Percentiles rank a stretch among this genome's conserved stretches.
Evolutionary conservation across 495 filamentous ascomycete species (phyloP).

Genomic region (Lophium mytilinum): DNA sequence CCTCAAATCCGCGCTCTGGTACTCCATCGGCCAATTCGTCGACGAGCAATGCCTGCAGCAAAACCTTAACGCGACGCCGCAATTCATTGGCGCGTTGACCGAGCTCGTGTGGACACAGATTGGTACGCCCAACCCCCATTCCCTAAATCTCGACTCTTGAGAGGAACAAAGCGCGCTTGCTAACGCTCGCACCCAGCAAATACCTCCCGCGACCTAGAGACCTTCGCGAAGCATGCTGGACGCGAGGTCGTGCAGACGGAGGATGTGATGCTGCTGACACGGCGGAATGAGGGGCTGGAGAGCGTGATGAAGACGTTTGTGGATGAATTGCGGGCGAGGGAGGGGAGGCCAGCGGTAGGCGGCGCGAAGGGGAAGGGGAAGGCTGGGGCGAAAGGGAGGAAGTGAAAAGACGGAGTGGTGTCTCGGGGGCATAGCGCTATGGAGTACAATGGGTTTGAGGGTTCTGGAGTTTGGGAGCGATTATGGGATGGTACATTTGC

Average conservation of each 20-base stretch:
- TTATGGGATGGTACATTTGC: too few species aligned
- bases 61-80: slow-evolving; percentile 80
- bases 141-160: not conserved
- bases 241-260: slow-evolving; percentile 70
- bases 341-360: slow-evolving; percentile 3
- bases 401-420: not conserved
- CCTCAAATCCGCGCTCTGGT: slow-evolving; percentile 92
- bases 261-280: slow-evolving; percentile 78
- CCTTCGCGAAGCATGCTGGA: slow-evolving; percentile 82
- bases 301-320: slow-evolving; percentile 22
- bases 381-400: slow-evolving; percentile 14
- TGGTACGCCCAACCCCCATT: too few species aligned
- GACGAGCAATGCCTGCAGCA: slow-evolving; percentile 73
- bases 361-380: slow-evolving; percentile 4
- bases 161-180: not conserved
- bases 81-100: slow-evolving; percentile 88
- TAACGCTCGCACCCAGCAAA: slow-evolving; percentile 3
- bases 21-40: slow-evolving; percentile 77
- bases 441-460: too few species aligned
- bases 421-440: too few species aligned
- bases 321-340: slow-evolving; percentile 24
- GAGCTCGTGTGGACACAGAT: slow-evolving; percentile 90
- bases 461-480: too few species aligned
- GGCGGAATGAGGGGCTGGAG: slow-evolving; percentile 76
- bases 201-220: slow-evolving; percentile 28